Percentiles rank a stretch among this genome's conserved stretches.
phyloP scores from a whole-genome alignment of 108 stramenopile species.

The Skeletonema grethae region DNA sequence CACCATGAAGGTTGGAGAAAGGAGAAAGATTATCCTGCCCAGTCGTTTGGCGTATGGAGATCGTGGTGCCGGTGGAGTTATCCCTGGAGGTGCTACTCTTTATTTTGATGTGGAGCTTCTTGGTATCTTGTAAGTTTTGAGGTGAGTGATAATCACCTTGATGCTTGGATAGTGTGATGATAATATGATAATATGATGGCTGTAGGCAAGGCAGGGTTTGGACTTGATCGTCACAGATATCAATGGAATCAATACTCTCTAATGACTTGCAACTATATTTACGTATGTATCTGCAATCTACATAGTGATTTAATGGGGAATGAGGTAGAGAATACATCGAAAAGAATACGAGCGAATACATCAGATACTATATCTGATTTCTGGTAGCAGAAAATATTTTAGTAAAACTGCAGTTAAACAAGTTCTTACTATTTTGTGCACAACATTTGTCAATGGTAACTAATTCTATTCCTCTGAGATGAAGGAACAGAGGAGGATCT shows the following conservation, averaged over 20 bases:
- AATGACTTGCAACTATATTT: slow-evolving; percentile 28
- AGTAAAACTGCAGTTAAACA: not conserved
- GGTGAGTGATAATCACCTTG: slow-evolving; percentile 57
- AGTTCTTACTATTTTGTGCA: too few relatives aligned
- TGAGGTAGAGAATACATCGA: not conserved
- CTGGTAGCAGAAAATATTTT: not conserved
- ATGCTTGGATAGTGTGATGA: not conserved
- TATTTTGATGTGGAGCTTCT: slow-evolving; percentile 96
- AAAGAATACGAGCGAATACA: not conserved
- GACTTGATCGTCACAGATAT: not conserved
- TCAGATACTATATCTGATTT: slow-evolving; percentile 1
- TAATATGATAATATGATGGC: not conserved
- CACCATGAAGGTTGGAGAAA: slow-evolving; percentile 93
- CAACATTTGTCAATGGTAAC: too few relatives aligned
- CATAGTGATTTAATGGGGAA: not conserved
- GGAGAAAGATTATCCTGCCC: slow-evolving; percentile 87
- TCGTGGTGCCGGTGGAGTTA: slow-evolving; percentile 88
- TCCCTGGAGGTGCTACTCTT: slow-evolving; percentile 92
- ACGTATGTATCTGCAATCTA: not conserved
- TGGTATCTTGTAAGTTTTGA: slow-evolving; percentile 50
- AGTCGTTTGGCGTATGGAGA: slow-evolving; percentile 89
- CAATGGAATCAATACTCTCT: slow-evolving; percentile 91
- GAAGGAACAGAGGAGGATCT: too few relatives aligned
- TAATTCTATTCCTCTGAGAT: too few relatives aligned
- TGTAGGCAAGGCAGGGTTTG: not conserved